Conservation (phyloP, 345 rosid genomes). For the Pistacia integerrima region DNA sequence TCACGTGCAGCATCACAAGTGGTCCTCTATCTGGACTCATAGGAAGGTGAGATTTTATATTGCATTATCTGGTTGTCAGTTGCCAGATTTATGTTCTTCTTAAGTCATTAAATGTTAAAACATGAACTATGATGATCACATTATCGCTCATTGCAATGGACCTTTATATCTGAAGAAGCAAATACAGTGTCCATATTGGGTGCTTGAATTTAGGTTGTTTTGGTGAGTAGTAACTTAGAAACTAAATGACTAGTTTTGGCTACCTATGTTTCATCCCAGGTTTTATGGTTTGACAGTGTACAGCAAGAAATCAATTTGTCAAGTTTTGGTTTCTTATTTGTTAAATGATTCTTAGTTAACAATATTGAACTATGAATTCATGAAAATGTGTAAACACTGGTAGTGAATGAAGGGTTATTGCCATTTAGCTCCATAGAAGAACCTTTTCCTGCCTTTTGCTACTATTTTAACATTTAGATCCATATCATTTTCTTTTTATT, state of each 20-base stretch:
- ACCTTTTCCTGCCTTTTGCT: neutral
- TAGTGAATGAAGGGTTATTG: neutral
- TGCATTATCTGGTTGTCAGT: slow-evolving; percentile 15
- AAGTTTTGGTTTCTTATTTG: neutral
- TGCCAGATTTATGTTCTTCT: neutral
- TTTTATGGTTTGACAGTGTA: neutral
- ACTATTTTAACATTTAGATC: neutral
- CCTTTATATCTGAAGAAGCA: neutral
- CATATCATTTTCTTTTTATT: neutral
- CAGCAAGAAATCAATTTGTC: neutral
- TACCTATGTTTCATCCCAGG: neutral
- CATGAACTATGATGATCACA: neutral
- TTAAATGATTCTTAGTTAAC: neutral
- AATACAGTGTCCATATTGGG: neutral
- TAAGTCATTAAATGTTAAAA: neutral
- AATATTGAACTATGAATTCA: neutral
- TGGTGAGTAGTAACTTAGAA: neutral
- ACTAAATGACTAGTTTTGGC: slow-evolving; percentile 2
- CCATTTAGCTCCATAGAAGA: neutral
- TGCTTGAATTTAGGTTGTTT: neutral
- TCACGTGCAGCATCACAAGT: slow-evolving; percentile 75
- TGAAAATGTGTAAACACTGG: neutral
- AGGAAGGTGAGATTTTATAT: slow-evolving; percentile 62
- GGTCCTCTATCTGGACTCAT: slow-evolving; percentile 91
- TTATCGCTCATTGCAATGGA: too few relatives aligned